phyloP scores from a whole-genome alignment of 768 basidiomycete species.

The Boletus subparvulus region DNA sequence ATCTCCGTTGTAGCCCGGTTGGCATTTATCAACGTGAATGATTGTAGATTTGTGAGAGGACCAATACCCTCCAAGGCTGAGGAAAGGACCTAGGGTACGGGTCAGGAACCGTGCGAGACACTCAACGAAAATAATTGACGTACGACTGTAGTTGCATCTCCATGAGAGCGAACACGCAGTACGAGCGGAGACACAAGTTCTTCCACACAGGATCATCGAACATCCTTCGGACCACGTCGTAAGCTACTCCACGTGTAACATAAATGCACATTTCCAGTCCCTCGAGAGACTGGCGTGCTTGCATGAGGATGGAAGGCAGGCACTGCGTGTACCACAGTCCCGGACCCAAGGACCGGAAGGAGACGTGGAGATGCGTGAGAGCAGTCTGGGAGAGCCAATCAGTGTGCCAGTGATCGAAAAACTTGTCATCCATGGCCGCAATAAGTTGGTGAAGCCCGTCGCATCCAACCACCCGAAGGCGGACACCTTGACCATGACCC shows the following conservation, averaged over 20 bases:
- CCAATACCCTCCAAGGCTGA: neutral
- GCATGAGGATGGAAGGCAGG: neutral
- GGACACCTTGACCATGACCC: conserved; percentile 6
- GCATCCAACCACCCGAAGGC: neutral
- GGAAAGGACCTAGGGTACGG: neutral
- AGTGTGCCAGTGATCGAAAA: neutral
- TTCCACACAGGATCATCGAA: neutral
- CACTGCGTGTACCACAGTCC: neutral
- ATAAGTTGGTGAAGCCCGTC: neutral
- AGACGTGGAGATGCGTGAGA: conserved; percentile 3
- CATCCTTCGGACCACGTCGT: neutral
- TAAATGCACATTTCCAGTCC: neutral
- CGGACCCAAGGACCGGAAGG: no score
- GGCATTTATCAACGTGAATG: conserved; percentile 3
- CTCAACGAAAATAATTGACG: neutral
- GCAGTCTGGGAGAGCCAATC: neutral
- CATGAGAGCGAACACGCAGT: neutral
- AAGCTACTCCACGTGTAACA: accelerated
- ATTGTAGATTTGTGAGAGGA: neutral
- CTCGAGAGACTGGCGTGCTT: neutral
- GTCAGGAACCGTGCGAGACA: neutral
- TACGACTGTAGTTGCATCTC: neutral
- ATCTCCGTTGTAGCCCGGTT: no score
- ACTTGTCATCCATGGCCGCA: neutral
- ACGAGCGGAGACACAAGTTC: neutral